Base-by-base conservation (phyloP, 31 red algal genomes). In the Odonthalia washingtoniensis region DNA sequence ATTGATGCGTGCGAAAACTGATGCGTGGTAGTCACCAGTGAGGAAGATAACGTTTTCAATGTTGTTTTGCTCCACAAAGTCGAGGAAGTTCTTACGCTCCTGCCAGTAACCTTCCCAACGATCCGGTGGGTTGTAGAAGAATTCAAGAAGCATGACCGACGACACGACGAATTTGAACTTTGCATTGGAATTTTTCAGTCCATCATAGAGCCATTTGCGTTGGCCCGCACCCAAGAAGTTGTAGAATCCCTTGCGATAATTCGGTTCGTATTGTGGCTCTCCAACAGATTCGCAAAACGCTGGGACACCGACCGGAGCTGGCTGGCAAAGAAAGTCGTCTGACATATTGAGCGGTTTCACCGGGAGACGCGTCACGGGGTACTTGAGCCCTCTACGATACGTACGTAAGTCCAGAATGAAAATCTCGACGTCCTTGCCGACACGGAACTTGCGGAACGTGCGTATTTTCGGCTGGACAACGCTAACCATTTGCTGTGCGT, bases 361-460 rank as follows among this genome's bases (percentile, higher is more conserved):
- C n/a, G n/a, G n/a, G n/a, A n/a, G n/a, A n/a, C n/a, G n/a, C n/a
- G n/a, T n/a, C n/a, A n/a, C n/a, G n/a, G n/a, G n/a, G n/a, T n/a
- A n/a, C n/a, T n/a, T n/a, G n/a, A n/a, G n/a, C n/a, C n/a, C n/a
- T n/a, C n/a, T n/a, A n/a, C n/a, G n/a, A n/a, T n/a, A n/a, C n/a
- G n/a, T n/a, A n/a, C n/a, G n/a, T n/a, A 82, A 70, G 31, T 82
- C 80, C 80, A 43, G 46, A 30, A 83, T 67, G 66, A 83, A 83
- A 3, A 75, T 64, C 80, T 83, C 80, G 2, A 83, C 16, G 49
- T 83, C 35, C 40, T 31, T 42, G 5, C 63, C 61, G 12, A 70
- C 80, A 26, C 80, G 80, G 49, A 83, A 14, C 4, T 49, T 45
- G 35, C 80, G 66, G 37, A 83, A 83, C 33, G 70, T 33, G 35